Base-by-base conservation (phyloP, 805 yeast species). In the Clavispora asparagi region DNA sequence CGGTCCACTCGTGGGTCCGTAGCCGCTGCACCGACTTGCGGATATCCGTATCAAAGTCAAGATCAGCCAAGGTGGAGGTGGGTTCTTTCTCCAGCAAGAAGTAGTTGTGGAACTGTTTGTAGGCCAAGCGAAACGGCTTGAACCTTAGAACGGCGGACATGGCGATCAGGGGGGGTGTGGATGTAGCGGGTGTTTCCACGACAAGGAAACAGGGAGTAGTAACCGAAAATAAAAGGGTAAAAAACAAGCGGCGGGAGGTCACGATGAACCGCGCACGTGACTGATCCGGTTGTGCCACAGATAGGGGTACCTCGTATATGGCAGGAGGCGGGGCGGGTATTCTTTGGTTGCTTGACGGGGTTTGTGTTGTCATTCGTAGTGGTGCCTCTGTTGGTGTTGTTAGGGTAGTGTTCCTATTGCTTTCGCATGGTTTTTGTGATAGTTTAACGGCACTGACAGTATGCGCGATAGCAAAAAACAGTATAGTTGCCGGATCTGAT, bases 21-120 rank as follows among this genome's bases (percentile, higher is more conserved):
- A 82, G 58, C 53, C 67, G 69, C 41, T 60, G 52, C 37, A 82
- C 49, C 3, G 78, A 64, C 14, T 63, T 54, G 26, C 61, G 62
- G 10, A 79, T 73, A 54, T 76, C 71, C 6, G 80, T 67, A 27
- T 77, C 77, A 43, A 78, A 71, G 39, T 73, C 66, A 41, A 82
- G 58, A 53, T 79, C 78, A 6, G 82, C 71, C n/a, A 80, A 58
- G 17, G 71, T 69, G 40, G 73, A 65, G 43, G 76, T 73, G 1
- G 73, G 64, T 26, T 78, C 76, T 59, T 73, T 77, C 50, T 82
- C 82, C 51, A 76, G 69, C 27, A 81, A 73, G 55, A 82, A 81
- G 60, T 75, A 74, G 54, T 67, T 65, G 53, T 74, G 69, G 62
- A 79, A 75, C 41, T 71, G 62, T 51, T 68, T 70, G 52, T 65